Evolutionary conservation across 2,329 filamentous ascomycete genomes (phyloP).

Genomic region (Teratosphaeria nubilosa): DNA sequence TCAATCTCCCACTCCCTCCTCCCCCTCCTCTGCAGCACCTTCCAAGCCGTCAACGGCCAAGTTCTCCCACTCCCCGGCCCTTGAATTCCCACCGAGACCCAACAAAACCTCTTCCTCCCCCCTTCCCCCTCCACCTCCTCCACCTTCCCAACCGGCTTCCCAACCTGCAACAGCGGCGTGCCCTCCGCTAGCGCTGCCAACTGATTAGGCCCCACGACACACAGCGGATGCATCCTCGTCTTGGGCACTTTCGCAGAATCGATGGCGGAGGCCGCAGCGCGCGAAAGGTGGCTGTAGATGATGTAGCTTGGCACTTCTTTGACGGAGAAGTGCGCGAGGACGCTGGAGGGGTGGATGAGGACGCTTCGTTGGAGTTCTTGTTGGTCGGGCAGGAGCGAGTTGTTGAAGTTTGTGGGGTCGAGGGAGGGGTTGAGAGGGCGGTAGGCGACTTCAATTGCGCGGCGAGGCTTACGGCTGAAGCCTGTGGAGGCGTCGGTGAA

Average conservation of each 20-base stretch:
- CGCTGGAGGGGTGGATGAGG: conserved; percentile 78
- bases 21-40: conserved; percentile 70
- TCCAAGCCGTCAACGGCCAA: conserved; percentile 59
- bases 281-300: conserved; percentile 78
- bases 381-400: conserved; percentile 23
- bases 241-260: conserved; percentile 49
- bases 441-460: conserved; percentile 90
- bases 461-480: conserved; percentile 54
- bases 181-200: conserved; percentile 70
- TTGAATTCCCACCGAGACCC: conserved; percentile 65
- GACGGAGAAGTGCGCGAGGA: conserved; percentile 58
- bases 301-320: conserved; percentile 78
- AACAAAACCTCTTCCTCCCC: conserved; percentile 44
- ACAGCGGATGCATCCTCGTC: conserved; percentile 78
- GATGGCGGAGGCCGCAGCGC: conserved; percentile 42
- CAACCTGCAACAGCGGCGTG: conserved; percentile 72
- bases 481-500: conserved; percentile 52
- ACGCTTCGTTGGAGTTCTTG: conserved; percentile 55
- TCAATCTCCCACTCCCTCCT: conserved; percentile 66
- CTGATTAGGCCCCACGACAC: conserved; percentile 59
- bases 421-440: conserved; percentile 67
- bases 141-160: conserved; percentile 85
- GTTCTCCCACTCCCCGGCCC: conserved; percentile 6
- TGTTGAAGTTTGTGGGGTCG: conserved; percentile 18
- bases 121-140: conserved; percentile 32